Percentiles rank a stretch among this genome's conserved stretches.
phyloP scores from a whole-genome alignment of 352 stramenopile species.

The Phytophthora multivora region DNA sequence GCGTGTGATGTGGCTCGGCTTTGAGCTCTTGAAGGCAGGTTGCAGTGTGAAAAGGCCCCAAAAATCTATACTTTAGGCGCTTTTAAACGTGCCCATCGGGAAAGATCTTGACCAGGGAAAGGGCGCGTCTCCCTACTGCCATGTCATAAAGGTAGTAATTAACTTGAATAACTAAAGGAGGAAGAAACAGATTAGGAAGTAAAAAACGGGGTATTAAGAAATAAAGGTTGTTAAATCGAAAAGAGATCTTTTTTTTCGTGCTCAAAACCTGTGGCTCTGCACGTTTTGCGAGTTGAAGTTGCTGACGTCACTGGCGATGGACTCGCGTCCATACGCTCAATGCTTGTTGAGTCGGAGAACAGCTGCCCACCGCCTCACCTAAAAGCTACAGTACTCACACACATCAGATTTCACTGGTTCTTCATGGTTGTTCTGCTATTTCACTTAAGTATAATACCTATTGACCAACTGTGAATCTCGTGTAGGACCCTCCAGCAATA shows the following conservation, averaged over 20 bases:
- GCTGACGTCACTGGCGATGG: too few species aligned
- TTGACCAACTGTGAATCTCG: too few species aligned
- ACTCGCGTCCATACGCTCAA: too few species aligned
- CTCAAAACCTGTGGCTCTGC: constrained; percentile 1
- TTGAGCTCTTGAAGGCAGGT: constrained; percentile 14
- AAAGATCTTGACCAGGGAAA: constrained; percentile 22
- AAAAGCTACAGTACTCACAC: too few species aligned
- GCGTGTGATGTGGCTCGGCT: constrained; percentile 11
- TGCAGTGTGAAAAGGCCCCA: constrained; percentile 9
- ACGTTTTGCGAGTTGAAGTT: constrained; percentile 8
- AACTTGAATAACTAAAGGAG: too few species aligned
- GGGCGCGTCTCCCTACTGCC: constrained; percentile 11
- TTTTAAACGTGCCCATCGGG: constrained; percentile 6
- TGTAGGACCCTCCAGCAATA: too few species aligned
- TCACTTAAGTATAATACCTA: too few species aligned
- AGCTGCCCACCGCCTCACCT: too few species aligned
- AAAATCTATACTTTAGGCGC: neutral
- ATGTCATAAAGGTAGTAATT: neutral
- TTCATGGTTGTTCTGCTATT: too few species aligned
- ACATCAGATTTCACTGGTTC: too few species aligned
- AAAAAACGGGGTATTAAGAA: neutral
- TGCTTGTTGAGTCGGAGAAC: too few species aligned
- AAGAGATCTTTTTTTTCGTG: constrained; percentile 9
- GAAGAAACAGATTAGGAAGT: neutral
- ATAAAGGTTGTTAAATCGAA: constrained; percentile 7